A percentile compares a stretch with the other conserved stretches of the same genome.
Conservation (phyloP, 106 monocot genomes). For the Dendrobium chrysotoxum region DNA sequence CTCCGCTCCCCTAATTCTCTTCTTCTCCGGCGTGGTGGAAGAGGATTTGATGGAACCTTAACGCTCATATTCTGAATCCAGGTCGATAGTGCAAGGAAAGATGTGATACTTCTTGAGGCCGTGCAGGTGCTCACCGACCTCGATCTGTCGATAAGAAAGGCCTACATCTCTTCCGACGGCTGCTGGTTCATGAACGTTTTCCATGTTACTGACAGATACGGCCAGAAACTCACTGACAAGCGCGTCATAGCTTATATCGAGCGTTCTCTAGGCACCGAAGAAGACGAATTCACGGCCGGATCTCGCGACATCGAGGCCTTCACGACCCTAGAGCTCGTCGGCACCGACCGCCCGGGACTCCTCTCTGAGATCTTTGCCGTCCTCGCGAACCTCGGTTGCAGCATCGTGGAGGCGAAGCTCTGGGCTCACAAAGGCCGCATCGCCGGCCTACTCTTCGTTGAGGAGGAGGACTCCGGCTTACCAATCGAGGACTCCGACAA, state of each 20-base stretch:
- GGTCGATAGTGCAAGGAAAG: slow-evolving; percentile 59
- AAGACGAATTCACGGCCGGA: background rate
- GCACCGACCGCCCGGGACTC: slow-evolving; percentile 56
- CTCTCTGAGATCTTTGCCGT: slow-evolving; percentile 73
- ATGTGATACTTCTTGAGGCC: slow-evolving; percentile 50
- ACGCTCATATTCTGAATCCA: background rate
- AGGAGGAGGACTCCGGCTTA: slow-evolving; percentile 26
- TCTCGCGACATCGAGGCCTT: slow-evolving; percentile 12
- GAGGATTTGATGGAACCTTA: background rate
- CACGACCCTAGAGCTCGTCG: slow-evolving; percentile 59
- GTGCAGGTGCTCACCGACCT: slow-evolving; percentile 65
- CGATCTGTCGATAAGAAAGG: slow-evolving; percentile 52
- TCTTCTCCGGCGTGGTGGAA: background rate
- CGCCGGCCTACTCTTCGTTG: slow-evolving; percentile 40
- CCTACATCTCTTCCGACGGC: slow-evolving; percentile 68
- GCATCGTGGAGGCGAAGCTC: slow-evolving; percentile 42
- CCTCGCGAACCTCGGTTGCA: slow-evolving; percentile 46
- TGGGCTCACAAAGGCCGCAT: slow-evolving; percentile 70
- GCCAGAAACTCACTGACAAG: slow-evolving; percentile 51
- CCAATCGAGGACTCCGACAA: slow-evolving; percentile 19
- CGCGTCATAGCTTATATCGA: slow-evolving; percentile 41
- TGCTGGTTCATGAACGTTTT: slow-evolving; percentile 78
- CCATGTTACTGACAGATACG: slow-evolving; percentile 56
- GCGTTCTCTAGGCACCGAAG: slow-evolving; percentile 17
- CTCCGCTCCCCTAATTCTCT: background rate